Conservation (phyloP, 306 rosid species). For the Vigna unguiculata region DNA sequence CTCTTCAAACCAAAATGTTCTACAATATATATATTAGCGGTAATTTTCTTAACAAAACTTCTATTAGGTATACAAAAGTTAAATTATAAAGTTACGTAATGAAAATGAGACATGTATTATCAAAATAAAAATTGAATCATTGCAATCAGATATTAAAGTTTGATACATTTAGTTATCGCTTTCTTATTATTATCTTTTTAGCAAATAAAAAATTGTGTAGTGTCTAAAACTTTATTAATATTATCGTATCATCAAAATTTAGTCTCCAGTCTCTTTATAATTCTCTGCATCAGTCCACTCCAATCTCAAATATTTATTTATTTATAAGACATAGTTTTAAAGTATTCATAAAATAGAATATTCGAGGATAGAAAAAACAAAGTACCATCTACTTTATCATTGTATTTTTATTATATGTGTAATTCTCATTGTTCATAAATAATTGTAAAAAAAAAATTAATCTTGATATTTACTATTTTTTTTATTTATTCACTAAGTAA, state of each 20-base stretch:
- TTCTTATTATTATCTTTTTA: neutral
- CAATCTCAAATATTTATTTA: neutral
- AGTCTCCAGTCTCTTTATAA: slow-evolving; percentile 5
- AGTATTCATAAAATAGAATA: neutral
- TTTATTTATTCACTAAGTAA: no score
- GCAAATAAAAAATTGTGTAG: neutral
- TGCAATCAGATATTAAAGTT: neutral
- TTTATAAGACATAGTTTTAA: neutral
- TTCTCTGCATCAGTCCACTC: neutral
- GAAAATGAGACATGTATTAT: no score
- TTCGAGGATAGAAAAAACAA: neutral
- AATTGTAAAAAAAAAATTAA: no score
- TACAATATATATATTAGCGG: neutral
- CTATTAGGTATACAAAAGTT: neutral
- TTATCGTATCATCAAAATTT: neutral
- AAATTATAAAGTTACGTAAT: neutral
- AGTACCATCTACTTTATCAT: no score
- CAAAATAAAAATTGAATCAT: no score
- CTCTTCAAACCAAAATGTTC: neutral
- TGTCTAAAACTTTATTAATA: neutral
- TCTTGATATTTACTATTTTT: no score
- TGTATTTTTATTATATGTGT: no score
- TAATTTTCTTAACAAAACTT: neutral
- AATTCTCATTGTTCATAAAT: neutral
- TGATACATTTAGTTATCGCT: neutral